Evolutionary conservation across 129 eudicot genomes (phyloP).

Genomic region (Smallanthus sonchifolius): DNA sequence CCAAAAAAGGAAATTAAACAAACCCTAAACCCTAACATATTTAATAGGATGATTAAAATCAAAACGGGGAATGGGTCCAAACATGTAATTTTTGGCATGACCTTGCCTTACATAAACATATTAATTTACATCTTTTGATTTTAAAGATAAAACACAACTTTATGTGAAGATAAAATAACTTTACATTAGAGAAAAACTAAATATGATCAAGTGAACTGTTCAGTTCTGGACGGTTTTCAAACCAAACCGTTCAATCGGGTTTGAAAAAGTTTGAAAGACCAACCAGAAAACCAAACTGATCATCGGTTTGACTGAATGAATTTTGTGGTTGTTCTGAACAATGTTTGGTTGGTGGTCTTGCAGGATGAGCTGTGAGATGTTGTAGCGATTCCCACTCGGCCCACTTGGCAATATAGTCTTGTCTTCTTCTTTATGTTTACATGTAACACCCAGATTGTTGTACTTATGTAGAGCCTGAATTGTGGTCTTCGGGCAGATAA

Average conservation of each 20-base stretch:
- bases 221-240: not conserved
- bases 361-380: constrained; percentile 61
- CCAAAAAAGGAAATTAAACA: not conserved
- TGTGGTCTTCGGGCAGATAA: not conserved
- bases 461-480: not conserved
- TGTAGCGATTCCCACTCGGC: not conserved
- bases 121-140: not conserved
- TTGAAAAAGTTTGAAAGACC: not conserved
- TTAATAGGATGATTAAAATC: not conserved
- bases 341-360: constrained; percentile 26
- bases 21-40: not conserved
- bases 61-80: not conserved
- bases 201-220: too few species aligned
- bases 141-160: too few species aligned
- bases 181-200: too few species aligned
- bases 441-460: constrained; percentile 4
- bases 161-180: too few species aligned
- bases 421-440: constrained; percentile 8
- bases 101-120: not conserved
- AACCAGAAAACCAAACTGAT: not conserved
- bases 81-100: not conserved
- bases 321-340: not conserved
- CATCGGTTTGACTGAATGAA: not conserved
- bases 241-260: not conserved
- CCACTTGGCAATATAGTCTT: not conserved